A percentile compares a stretch with the other conserved stretches of the same genome.
These are phyloP conservation scores for Oidium heveae DNA, from an alignment of 2,329 filamentous ascomycete genomes.

Conservation along the genomic window DNA sequence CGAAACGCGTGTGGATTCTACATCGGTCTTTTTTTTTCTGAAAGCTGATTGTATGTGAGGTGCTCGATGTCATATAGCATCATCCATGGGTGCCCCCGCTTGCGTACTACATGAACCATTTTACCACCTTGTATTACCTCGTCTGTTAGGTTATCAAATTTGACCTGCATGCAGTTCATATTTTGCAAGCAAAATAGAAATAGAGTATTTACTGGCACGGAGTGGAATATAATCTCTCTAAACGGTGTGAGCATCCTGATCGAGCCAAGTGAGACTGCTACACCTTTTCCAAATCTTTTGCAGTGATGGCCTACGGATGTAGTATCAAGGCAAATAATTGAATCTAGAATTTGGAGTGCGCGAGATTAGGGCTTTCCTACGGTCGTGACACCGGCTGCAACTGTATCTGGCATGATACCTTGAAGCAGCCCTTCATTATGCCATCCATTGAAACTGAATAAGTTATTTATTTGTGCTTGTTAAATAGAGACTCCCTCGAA, in stretches of 20 bases:
- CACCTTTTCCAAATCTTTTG: background rate
- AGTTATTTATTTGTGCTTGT: too few relatives aligned
- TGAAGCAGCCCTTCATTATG: background rate
- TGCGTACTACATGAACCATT: conserved; percentile 1
- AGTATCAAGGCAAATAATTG: background rate
- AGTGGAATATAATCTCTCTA: background rate
- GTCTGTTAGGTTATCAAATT: conserved; percentile 1
- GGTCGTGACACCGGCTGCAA: background rate
- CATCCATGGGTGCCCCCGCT: background rate
- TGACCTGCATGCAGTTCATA: conserved; percentile 1
- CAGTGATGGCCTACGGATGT: background rate
- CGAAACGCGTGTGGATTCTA: background rate
- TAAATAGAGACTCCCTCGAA: too few relatives aligned
- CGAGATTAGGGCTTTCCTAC: background rate
- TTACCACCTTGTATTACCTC: conserved; percentile 1
- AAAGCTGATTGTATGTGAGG: conserved; percentile 14
- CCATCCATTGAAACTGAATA: background rate
- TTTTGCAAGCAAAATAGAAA: conserved; percentile 1
- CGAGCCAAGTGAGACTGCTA: background rate
- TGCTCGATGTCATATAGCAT: conserved; percentile 6
- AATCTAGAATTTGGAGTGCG: background rate
- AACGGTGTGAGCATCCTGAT: background rate
- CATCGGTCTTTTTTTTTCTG: background rate
- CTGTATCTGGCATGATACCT: background rate
- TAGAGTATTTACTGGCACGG: background rate